These are phyloP conservation scores for Camellia granthamiana DNA, from an alignment of 148 eudicot genomes.

Conservation along the genomic window DNA sequence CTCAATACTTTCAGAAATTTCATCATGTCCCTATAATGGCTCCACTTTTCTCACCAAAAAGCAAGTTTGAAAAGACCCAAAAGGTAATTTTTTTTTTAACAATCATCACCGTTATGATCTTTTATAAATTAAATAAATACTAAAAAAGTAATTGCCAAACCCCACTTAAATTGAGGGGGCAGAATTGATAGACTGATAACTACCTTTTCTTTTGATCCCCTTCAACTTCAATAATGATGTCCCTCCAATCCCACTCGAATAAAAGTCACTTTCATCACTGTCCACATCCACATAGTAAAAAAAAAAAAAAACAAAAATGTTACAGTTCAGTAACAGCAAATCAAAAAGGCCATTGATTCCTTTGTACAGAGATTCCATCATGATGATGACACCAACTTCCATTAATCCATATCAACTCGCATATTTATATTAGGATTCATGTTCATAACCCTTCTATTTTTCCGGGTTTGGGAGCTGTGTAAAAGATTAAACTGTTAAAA, in stretches of 20 bases:
- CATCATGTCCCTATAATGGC: no score
- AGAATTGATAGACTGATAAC: conserved; percentile 20
- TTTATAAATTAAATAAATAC: no score
- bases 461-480: no score
- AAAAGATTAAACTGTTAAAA: no score
- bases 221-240: conserved; percentile 24
- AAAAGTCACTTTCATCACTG: conserved; percentile 16
- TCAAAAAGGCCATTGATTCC: background rate
- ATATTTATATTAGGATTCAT: no score
- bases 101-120: no score
- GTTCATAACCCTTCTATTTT: no score
- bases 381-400: background rate
- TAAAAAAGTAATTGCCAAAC: no score
- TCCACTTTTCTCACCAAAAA: no score
- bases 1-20: no score
- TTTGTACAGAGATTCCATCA: background rate
- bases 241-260: conserved; percentile 17
- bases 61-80: no score
- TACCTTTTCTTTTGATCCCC: conserved; percentile 34
- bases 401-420: background rate
- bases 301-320: background rate
- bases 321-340: conserved; percentile 3
- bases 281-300: conserved; percentile 16
- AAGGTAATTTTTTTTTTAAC: no score
- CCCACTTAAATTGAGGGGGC: conserved; percentile 17